A percentile compares a stretch with the other conserved stretches of the same genome.
These are phyloP conservation scores for Przewalskia tangutica DNA, from an alignment of 257 asterid genomes.

Conservation along the genomic window DNA sequence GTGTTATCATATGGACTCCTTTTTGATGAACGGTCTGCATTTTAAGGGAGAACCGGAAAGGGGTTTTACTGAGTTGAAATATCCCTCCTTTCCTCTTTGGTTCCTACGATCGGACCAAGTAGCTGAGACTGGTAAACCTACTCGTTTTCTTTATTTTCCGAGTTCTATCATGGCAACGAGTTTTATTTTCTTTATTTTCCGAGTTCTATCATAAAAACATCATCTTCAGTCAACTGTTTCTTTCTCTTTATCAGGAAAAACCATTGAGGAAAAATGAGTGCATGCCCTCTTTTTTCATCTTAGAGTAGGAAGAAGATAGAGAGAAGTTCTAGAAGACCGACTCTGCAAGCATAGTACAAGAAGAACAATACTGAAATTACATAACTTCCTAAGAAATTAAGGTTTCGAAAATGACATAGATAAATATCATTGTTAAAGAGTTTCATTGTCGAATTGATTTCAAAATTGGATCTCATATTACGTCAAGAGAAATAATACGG, in stretches of 20 bases:
- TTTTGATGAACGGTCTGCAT: too few relatives aligned
- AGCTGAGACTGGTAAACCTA: background rate
- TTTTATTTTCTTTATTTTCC: too few relatives aligned
- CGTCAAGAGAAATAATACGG: background rate
- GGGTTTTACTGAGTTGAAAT: background rate
- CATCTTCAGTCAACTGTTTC: background rate
- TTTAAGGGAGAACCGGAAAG: too few relatives aligned
- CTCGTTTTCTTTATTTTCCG: background rate
- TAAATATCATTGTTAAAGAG: background rate
- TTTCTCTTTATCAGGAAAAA: background rate
- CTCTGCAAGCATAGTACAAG: background rate
- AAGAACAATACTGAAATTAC: background rate
- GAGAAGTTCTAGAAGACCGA: background rate
- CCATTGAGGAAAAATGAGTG: background rate
- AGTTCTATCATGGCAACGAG: too few relatives aligned
- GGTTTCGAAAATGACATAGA: background rate
- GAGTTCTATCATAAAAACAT: background rate
- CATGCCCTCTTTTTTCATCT: background rate
- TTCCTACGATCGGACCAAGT: background rate
- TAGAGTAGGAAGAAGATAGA: background rate
- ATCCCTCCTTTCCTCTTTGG: background rate
- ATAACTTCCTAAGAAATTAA: background rate
- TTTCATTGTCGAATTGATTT: background rate
- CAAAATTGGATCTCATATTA: background rate
- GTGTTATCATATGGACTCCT: too few relatives aligned